phyloP scores from a whole-genome alignment of 2,329 filamentous ascomycete genomes.

The Zelopaecilomyces penicillatus region DNA sequence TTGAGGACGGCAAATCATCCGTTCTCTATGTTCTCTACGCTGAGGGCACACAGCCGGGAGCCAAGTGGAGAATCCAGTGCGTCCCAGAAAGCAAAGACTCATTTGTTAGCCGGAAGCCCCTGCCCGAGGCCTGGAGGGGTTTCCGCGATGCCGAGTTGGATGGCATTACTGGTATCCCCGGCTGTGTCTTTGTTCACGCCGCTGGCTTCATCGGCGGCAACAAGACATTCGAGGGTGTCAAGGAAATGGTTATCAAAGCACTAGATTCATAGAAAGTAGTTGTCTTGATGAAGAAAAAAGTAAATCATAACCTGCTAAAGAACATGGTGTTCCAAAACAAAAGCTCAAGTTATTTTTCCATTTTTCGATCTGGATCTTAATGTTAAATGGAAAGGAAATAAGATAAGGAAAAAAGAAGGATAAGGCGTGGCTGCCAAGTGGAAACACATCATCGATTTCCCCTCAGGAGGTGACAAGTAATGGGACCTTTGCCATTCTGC shows the following conservation, averaged over 20 bases:
- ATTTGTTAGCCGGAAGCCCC: slow-evolving; percentile 83
- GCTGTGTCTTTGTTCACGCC: slow-evolving; percentile 88
- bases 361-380: too few relatives aligned
- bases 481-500: too few relatives aligned
- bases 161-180: slow-evolving; percentile 56
- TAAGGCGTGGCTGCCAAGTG: neutral
- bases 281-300: neutral
- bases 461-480: too few relatives aligned
- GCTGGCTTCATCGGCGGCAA: slow-evolving; percentile 95
- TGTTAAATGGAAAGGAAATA: neutral
- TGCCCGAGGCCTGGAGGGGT: slow-evolving; percentile 88
- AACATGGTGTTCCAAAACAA: too few relatives aligned
- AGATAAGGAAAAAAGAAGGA: neutral
- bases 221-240: slow-evolving; percentile 78
- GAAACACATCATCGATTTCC: too few relatives aligned
- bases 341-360: too few relatives aligned
- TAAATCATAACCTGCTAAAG: too few relatives aligned
- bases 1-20: slow-evolving; percentile 54
- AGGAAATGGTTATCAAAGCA: slow-evolving; percentile 76
- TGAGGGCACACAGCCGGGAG: slow-evolving; percentile 63
- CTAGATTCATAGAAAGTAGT: slow-evolving; percentile 33
- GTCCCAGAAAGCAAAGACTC: slow-evolving; percentile 80
- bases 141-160: slow-evolving; percentile 81
- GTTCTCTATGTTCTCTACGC: slow-evolving; percentile 88
- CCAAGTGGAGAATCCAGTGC: slow-evolving; percentile 90